Base-by-base conservation (phyloP, 2,329 filamentous ascomycete species). In the Onygena corvina region DNA sequence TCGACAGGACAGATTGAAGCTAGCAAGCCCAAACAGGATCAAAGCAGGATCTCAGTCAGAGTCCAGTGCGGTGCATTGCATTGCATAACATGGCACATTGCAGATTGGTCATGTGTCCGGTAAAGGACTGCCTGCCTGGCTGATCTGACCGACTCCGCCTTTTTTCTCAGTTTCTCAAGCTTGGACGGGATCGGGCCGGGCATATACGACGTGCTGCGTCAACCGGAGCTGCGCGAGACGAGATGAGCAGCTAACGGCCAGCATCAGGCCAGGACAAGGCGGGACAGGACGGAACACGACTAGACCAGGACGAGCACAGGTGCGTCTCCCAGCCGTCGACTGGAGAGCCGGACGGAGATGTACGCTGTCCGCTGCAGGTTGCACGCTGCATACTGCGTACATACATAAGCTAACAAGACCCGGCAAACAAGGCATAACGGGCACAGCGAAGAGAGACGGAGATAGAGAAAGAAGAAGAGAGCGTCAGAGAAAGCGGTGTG, bases 11-110 rank as follows among this genome's bases (percentile, higher is more conserved):
- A 29, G 11, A 29, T 29, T 11, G 5, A 29, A 29, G 11, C n/a
- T n/a, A n/a, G n/a, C n/a, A n/a, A n/a, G n/a, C n/a, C n/a, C n/a
- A 29, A 29, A 29, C 4, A 29, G 11, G 11, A 29, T 25, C 27
- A 20, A 42, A 42, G 21, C 36, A 11, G n/a, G 21, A 14, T 42
- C 36, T n/a, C n/a, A 6, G 36, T 25, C 36, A 42, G 27, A 25
- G 25, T 25, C 36, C 20, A 42, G 20, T 7, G 36, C 16, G 25
- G 11, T 42, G 36, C 36, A 42, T 42, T 42, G 36, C 36, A 42
- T 42, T 42, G 36, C 36, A 42, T 42, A 23, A 42, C 36, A 42
- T 42, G 36, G 36, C 36, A 42, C 36, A 42, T 42, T 42, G 36
- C 36, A 42, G 36, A 42, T 42, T 42, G 36, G 27, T 42, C 36